These are phyloP conservation scores for Annulohypoxylon moriforme DNA, from an alignment of 495 filamentous ascomycete species.

Conservation along the genomic window DNA sequence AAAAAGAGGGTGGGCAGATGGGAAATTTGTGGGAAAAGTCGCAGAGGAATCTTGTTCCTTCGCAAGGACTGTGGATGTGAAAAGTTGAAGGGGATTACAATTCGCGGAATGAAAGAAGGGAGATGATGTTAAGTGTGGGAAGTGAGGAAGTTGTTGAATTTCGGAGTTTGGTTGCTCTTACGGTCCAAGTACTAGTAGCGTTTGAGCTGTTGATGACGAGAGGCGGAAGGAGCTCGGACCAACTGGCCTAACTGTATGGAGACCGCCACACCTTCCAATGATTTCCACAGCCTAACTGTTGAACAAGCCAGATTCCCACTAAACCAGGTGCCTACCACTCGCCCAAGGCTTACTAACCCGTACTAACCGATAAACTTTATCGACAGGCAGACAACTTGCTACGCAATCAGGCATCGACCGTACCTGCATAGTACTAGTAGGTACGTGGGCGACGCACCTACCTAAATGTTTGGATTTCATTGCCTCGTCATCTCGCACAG, in stretches of 20 bases:
- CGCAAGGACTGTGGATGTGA: conserved; percentile 1
- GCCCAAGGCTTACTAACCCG: conserved; percentile 1
- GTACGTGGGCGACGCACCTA: conserved; percentile 7
- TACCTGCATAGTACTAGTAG: conserved; percentile 37
- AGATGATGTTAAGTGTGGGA: conserved; percentile 25
- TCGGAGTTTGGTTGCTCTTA: conserved; percentile 38
- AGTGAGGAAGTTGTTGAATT: conserved; percentile 26
- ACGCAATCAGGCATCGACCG: conserved; percentile 44
- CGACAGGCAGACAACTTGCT: conserved; percentile 21
- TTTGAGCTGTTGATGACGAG: conserved; percentile 52
- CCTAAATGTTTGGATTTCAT: not conserved
- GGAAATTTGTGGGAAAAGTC: conserved; percentile 9
- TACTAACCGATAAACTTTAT: not conserved
- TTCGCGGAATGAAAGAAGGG: conserved; percentile 22
- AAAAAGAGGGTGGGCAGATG: conserved; percentile 6
- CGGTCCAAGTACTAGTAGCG: conserved; percentile 32
- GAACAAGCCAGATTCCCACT: conserved; percentile 45
- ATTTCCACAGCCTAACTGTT: conserved; percentile 42
- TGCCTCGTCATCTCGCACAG: not conserved
- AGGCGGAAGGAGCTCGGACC: conserved; percentile 49
- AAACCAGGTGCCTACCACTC: not conserved
- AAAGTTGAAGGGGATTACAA: conserved; percentile 5
- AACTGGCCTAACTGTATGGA: conserved; percentile 24
- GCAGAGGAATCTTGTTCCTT: conserved; percentile 30
- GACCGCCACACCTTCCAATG: conserved; percentile 51